A percentile compares a stretch with the other conserved stretches of the same genome.
Evolutionary conservation across 208 protist species (phyloP).

Genomic region (Leishmania turanica): DNA sequence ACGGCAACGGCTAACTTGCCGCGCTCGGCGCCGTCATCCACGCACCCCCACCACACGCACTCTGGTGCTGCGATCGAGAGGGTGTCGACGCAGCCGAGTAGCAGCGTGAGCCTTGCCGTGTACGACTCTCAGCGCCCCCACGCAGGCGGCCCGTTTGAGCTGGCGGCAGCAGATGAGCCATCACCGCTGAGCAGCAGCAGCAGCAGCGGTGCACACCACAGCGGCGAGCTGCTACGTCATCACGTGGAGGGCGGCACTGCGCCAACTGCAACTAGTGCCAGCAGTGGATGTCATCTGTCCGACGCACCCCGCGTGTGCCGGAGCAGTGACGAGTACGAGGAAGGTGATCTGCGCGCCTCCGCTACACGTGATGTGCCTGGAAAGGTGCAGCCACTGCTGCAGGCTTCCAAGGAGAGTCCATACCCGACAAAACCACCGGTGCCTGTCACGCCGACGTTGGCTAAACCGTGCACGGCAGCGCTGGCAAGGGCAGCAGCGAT

Average conservation of each 20-base stretch:
- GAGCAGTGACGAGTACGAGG: background rate
- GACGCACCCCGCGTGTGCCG: background rate
- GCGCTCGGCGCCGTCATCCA: background rate
- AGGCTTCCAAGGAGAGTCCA: background rate
- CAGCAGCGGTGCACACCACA: background rate
- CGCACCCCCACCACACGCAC: background rate
- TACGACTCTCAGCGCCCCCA: background rate
- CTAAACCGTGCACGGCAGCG: background rate
- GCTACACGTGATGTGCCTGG: slow-evolving; percentile 7
- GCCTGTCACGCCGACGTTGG: background rate
- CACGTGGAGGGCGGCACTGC: background rate
- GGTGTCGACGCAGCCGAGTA: background rate
- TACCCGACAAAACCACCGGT: background rate
- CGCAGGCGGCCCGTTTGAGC: background rate
- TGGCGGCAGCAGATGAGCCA: background rate
- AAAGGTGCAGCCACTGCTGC: background rate
- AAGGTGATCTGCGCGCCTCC: background rate
- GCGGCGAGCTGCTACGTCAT: background rate
- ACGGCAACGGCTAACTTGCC: background rate
- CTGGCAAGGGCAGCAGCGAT: background rate
- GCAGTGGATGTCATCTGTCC: background rate
- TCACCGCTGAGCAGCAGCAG: background rate
- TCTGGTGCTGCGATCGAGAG: background rate
- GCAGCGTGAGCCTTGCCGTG: background rate
- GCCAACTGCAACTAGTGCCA: background rate